Evolutionary conservation across 2,329 filamentous ascomycete species (phyloP), one percentile per base, ranked within the genome.

Genomic region (Zasmidium angulare): DNA sequence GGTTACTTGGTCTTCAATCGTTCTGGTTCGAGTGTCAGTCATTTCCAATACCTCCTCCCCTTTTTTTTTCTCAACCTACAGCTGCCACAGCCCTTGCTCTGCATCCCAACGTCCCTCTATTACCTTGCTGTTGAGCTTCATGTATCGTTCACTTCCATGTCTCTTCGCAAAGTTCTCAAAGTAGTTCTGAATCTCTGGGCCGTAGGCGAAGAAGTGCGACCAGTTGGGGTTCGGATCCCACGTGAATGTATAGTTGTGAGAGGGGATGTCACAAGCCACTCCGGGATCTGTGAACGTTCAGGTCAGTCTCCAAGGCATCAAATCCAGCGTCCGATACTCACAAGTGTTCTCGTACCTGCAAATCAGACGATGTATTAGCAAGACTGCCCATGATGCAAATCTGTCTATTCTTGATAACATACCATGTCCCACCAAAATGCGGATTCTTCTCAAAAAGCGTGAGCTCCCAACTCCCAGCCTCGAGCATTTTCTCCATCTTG

Each of bases 101-200:
- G 82, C 79, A 48, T 80, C 71, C 81, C 81, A 83, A 46, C 77
- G 76, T 19, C 77, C 77, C 3, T 76, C 76, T 0, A 76, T 66
- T 4, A 82, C 76, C 60, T 80, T 73, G 6, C 77, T 79, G 58
- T 79, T 77, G 70, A 83, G 81, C 2, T 70, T 78, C 77, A 83
- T 82, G 65, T 81, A 81, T 59, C 54, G 3, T 51, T 47, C 53
- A 48, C 46, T 62, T 10, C 19, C 55, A 50, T 20, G 46, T 56
- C 3, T 58, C 55, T 14, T 60, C 55, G 3, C 59, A 1, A 60
- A 58, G 17, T 58, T 55, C n/a, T 59, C 22, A 9, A 63, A 55
- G 58, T 79, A 79, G 50, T 76, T 74, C 31, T 77, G 69, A 9
- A 66, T 62, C 36, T 66, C 61, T 20, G 40, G 54, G 2, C 57